Conservation (phyloP, 1,139 yeast species). For the Zhuliangozyma blackwelliae region DNA sequence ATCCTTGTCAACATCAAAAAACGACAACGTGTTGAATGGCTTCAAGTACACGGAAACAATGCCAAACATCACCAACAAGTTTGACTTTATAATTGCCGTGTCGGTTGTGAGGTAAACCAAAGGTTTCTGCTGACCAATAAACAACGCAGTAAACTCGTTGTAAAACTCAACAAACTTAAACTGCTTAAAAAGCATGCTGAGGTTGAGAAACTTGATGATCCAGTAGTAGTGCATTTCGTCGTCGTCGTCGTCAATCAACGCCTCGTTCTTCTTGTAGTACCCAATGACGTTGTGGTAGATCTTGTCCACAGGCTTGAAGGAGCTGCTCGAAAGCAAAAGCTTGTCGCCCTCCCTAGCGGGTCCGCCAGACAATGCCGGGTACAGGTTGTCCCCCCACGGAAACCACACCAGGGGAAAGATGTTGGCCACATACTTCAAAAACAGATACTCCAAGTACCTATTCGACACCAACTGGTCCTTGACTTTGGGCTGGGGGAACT, state of each 20-base stretch:
- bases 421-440: slow-evolving; percentile 20
- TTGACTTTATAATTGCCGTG: slow-evolving; percentile 14
- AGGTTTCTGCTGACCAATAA: slow-evolving; percentile 7
- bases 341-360: slow-evolving; percentile 6
- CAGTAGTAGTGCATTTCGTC: slow-evolving; percentile 20
- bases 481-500: slow-evolving; percentile 22
- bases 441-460: slow-evolving; percentile 23
- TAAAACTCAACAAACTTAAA: slow-evolving; percentile 22
- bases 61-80: slow-evolving; percentile 22
- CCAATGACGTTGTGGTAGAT: slow-evolving; percentile 17
- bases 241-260: slow-evolving; percentile 6
- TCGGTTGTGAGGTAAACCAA: slow-evolving; percentile 4
- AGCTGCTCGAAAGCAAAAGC: slow-evolving; percentile 5
- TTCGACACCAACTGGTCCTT: slow-evolving; percentile 17
- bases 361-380: slow-evolving; percentile 1
- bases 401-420: slow-evolving; percentile 21
- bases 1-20: slow-evolving; percentile 15
- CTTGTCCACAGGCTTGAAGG: slow-evolving; percentile 15
- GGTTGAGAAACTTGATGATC: slow-evolving; percentile 19
- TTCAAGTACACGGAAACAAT: slow-evolving; percentile 22
- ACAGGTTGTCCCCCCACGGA: slow-evolving; percentile 10
- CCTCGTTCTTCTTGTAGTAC: slow-evolving; percentile 22
- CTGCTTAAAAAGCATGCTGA: slow-evolving; percentile 22
- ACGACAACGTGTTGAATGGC: slow-evolving; percentile 27
- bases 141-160: slow-evolving; percentile 17